Evolutionary conservation across 2,329 filamentous ascomycete species (phyloP).

Genomic region (Pseudocercospora fijiensis): DNA sequence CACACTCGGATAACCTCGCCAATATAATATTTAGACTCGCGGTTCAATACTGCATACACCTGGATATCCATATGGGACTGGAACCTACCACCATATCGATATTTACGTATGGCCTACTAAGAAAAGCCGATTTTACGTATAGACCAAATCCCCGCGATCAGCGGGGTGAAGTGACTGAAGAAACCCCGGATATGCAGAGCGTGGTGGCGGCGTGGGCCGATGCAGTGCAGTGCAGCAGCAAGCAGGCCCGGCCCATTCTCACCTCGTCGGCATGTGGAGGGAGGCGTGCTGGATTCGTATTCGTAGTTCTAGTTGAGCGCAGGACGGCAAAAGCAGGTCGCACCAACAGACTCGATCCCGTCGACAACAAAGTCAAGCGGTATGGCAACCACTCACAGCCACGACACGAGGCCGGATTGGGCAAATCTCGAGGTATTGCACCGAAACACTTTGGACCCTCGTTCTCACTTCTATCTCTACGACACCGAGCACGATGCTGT

Average conservation of each 20-base stretch:
- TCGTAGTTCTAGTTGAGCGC: neutral
- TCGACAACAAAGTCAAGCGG: neutral
- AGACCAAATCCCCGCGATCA: too few species aligned
- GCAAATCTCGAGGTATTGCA: conserved; percentile 61
- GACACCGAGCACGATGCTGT: conserved; percentile 52
- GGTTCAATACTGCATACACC: too few species aligned
- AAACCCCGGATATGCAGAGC: neutral
- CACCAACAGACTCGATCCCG: neutral
- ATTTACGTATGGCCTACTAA: too few species aligned
- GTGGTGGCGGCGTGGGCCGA: neutral
- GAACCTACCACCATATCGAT: too few species aligned
- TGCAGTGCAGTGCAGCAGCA: neutral
- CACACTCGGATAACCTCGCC: too few species aligned
- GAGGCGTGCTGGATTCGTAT: neutral
- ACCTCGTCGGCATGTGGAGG: neutral
- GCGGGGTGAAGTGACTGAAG: too few species aligned
- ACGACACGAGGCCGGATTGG: conserved; percentile 54
- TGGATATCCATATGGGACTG: too few species aligned
- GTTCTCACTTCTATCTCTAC: conserved; percentile 59
- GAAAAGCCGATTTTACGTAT: too few species aligned
- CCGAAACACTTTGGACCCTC: conserved; percentile 58
- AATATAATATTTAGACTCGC: too few species aligned
- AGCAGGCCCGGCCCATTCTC: neutral
- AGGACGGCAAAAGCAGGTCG: neutral
- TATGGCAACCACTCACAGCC: conserved; percentile 13